Base-by-base conservation (phyloP, 2,329 filamentous ascomycete genomes). In the Leptographium lundbergii region DNA sequence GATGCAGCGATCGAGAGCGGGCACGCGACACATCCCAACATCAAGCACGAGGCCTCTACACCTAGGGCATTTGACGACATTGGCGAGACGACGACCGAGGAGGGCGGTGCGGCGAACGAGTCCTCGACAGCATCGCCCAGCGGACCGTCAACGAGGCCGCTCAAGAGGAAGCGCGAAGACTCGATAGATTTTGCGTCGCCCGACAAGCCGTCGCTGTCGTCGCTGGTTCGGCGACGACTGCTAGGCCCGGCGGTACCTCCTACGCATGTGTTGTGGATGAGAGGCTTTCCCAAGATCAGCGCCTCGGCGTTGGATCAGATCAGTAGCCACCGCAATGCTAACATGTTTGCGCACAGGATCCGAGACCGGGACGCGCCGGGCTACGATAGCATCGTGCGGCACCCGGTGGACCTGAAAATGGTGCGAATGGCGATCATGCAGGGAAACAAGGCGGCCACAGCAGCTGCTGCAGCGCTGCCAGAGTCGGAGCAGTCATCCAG, bases 361-460 rank as follows among this genome's bases (percentile, higher is more conserved):
- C 86, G 87, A 13, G 86, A 90, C 63, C 81, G 81, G 45, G 85
- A 89, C 65, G 88, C 88, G 0, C 88, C 88, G 0, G 87, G 87
- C 6, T 92, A 92, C 67, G 82, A 81, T 62, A 82, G 84, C 63
- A 81, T 91, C 57, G 86, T 92, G 48, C 78, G 88, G 58, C 83
- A 86, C 55, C 86, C 88, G 0, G 86, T 89, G 67, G 87, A 91
- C 67, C 80, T 92, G 54, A 91, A 89, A 63, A 85, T 82, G 2
- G 90, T 92, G 65, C 86, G 87, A 62, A 81, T 85, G 57, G 86
- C 87, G 39, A 88, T 91, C 64, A 85, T 83, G 59, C 85, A 87
- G 61, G 87, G 91, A 47, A 85, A 83, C 68, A 81, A 84, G 52
- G 80, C 81, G 42, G 85, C 83, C 0, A 75, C 77, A 0, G 81